A percentile compares a stretch with the other conserved stretches of the same genome.
Evolutionary conservation across 495 filamentous ascomycete genomes (phyloP).

Genomic region (Neurospora sp.): DNA sequence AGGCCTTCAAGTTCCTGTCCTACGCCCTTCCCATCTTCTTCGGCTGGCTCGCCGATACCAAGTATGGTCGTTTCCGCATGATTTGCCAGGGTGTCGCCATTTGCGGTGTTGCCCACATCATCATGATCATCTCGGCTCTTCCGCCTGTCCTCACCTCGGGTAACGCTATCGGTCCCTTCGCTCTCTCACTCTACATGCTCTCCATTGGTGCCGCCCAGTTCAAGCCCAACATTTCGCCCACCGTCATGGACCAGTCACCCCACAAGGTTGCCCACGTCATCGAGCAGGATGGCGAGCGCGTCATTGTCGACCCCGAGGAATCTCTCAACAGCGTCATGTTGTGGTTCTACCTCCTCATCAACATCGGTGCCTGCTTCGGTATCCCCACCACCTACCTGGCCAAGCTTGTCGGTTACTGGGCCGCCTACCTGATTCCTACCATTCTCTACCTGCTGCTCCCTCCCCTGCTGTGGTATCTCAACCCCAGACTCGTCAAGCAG

Average conservation of each 20-base stretch:
- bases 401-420: constrained; percentile 56
- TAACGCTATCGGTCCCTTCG: constrained; percentile 46
- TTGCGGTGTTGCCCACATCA: constrained; percentile 51
- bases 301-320: constrained; percentile 64
- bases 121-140: constrained; percentile 50
- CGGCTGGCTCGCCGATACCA: constrained; percentile 48
- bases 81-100: constrained; percentile 49
- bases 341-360: constrained; percentile 65
- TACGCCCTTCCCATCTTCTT: constrained; percentile 50
- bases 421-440: constrained; percentile 56
- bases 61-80: constrained; percentile 49
- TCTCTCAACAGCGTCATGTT: constrained; percentile 60
- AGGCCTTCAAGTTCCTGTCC: constrained; percentile 47
- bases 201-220: constrained; percentile 48
- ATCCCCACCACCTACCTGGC: constrained; percentile 35
- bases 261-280: constrained; percentile 45
- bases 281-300: constrained; percentile 57
- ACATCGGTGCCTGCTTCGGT: constrained; percentile 58
- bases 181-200: constrained; percentile 45
- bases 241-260: constrained; percentile 66
- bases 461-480: constrained; percentile 37
- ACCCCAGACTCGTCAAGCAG: constrained; percentile 36
- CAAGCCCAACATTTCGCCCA: constrained; percentile 57
- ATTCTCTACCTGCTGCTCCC: constrained; percentile 47
- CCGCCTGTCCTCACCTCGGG: constrained; percentile 46